Percentiles rank a stretch among this genome's conserved stretches.
Conservation (phyloP, 164 flowering plant genomes). For the Aristolochia californica region DNA sequence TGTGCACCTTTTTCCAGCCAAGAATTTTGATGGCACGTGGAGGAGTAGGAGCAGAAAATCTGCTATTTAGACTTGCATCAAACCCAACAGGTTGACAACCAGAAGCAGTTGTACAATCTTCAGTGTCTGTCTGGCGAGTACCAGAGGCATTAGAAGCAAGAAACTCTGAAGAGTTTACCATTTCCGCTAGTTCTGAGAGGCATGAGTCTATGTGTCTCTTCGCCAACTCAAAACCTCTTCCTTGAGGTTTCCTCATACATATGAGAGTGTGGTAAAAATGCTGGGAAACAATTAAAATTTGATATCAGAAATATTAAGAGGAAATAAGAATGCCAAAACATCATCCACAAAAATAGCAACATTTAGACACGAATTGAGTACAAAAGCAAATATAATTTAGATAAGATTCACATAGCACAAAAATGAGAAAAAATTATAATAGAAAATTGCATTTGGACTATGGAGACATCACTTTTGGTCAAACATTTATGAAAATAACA, state of each 20-base stretch:
- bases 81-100: conserved; percentile 84
- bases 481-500: too few species aligned
- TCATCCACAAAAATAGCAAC: too few species aligned
- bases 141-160: conserved; percentile 33
- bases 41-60: conserved; percentile 88
- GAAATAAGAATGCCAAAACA: neutral
- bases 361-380: too few species aligned
- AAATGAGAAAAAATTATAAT: too few species aligned
- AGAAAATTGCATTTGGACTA: too few species aligned
- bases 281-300: conserved; percentile 29
- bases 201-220: conserved; percentile 80
- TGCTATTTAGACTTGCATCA: conserved; percentile 69
- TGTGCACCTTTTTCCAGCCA: conserved; percentile 70
- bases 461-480: too few species aligned
- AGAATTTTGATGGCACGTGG: conserved; percentile 76
- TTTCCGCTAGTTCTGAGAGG: conserved; percentile 50
- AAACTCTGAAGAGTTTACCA: conserved; percentile 45
- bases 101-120: conserved; percentile 77
- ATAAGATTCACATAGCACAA: too few species aligned
- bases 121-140: conserved; percentile 24
- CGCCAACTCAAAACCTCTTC: conserved; percentile 85
- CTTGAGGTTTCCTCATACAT: conserved; percentile 81
- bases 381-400: too few species aligned
- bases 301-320: neutral
- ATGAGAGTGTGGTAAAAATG: conserved; percentile 74